Base-by-base conservation (phyloP, 345 rosid genomes). In the Salix koriyanagi region DNA sequence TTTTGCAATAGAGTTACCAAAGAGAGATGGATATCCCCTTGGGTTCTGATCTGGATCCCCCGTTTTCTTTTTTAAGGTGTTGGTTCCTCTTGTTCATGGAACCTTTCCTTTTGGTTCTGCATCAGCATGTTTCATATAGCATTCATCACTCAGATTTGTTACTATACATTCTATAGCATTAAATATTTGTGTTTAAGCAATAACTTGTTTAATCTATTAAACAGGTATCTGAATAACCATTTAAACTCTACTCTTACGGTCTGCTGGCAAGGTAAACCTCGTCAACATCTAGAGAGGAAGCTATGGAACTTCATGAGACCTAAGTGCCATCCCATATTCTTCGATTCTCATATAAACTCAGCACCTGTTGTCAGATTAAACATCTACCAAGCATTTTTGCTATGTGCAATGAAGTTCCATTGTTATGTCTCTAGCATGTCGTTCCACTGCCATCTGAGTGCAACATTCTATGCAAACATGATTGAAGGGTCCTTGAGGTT, bases 401-500 rank as follows among this genome's bases (percentile, higher is more conserved):
- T 92, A 74, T 85, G 90, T 78, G 97, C 97, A 25, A 92, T 94
- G 97, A 94, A 92, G 77, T 91, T 86, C 78, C 97, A 90, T 67
- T 88, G 97, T 79, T 89, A 89, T 73, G 74, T 86, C 41, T 81
- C 87, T 11, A 89, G 88, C 64, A 69, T 91, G 79, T 87, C 88
- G 4, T 79, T 81, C 79, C 80, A 86, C 52, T 89, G 91, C 90
- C 84, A 82, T 77, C 77, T 89, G 56, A 52, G 41, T 3, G 75
- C 91, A 28, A 77, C 52, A 65, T 77, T 60, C 65, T 78, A 82
- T 76, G 70, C 81, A 72, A 81, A 78, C 67, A 81, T 83, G 69
- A 88, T 92, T 73, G 84, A 77, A 77, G 79, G 30, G 26, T 86
- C 94, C 77, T 81, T 88, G 56, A 89, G 95, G 98, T 91, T 84